A percentile compares a stretch with the other conserved stretches of the same genome.
Evolutionary conservation across 768 basidiomycete genomes (phyloP).

Genomic region (Macrolepiota fuliginosa): DNA sequence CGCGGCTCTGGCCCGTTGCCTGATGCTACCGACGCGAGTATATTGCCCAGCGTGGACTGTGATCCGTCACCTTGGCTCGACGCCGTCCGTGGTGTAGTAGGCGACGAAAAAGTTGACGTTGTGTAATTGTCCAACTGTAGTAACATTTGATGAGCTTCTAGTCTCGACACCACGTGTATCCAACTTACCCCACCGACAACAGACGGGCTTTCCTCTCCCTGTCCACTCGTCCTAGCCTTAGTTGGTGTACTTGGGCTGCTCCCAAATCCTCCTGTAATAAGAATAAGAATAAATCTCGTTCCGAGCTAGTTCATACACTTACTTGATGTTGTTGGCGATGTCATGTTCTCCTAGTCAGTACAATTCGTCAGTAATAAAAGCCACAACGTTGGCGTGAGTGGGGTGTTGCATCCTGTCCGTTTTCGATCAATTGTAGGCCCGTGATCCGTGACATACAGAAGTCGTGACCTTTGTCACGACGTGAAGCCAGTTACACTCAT

Average conservation of each 20-base stretch:
- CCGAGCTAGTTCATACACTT: neutral
- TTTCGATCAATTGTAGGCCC: neutral
- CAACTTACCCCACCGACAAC: constrained; percentile 3
- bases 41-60: constrained; percentile 20
- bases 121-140: constrained; percentile 22
- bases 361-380: neutral
- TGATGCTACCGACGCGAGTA: neutral
- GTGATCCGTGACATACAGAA: constrained; percentile 16
- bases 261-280: neutral
- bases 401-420: no score
- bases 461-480: constrained; percentile 37
- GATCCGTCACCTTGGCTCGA: constrained; percentile 28
- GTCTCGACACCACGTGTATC: neutral
- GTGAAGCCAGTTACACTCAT: constrained; percentile 24
- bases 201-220: neutral
- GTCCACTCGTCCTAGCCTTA: neutral
- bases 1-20: neutral
- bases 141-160: neutral
- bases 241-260: constrained; percentile 5
- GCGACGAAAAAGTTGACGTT: constrained; percentile 33
- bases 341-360: neutral
- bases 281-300: neutral
- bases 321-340: neutral
- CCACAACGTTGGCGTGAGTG: neutral
- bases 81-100: constrained; percentile 17